These are phyloP conservation scores for Arctostaphylos glauca DNA, from an alignment of 148 eudicot genomes.

Conservation along the genomic window DNA sequence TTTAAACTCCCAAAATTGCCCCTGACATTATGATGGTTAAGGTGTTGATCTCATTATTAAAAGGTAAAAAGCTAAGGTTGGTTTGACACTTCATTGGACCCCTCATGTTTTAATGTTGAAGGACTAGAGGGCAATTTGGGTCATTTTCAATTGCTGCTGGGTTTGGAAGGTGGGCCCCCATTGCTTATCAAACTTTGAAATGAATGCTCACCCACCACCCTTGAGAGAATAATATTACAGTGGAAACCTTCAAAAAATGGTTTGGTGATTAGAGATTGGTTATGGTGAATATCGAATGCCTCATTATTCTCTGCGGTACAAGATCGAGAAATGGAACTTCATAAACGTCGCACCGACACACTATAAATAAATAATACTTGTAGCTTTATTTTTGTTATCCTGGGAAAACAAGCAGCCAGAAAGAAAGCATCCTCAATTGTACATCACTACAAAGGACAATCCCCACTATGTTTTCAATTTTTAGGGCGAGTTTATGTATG, in stretches of 20 bases:
- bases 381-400: not conserved
- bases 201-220: conserved; percentile 3
- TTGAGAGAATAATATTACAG: not conserved
- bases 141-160: not conserved
- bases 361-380: not conserved
- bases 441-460: too few relatives aligned
- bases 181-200: not conserved
- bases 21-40: not conserved
- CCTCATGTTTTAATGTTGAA: not conserved
- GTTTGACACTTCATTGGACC: conserved; percentile 9
- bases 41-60: conserved; percentile 8
- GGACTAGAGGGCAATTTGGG: not conserved
- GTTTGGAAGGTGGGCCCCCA: not conserved
- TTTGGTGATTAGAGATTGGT: not conserved
- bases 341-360: not conserved
- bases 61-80: not conserved
- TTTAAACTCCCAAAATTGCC: not conserved
- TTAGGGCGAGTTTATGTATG: too few relatives aligned
- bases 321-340: not conserved
- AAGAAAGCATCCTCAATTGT: too few relatives aligned
- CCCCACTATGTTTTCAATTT: too few relatives aligned
- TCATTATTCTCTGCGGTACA: not conserved
- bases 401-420: too few relatives aligned
- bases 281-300: not conserved
- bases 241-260: not conserved